These are phyloP conservation scores for Aleurites moluccanus DNA, from an alignment of 441 rosid genomes.

Conservation along the genomic window DNA sequence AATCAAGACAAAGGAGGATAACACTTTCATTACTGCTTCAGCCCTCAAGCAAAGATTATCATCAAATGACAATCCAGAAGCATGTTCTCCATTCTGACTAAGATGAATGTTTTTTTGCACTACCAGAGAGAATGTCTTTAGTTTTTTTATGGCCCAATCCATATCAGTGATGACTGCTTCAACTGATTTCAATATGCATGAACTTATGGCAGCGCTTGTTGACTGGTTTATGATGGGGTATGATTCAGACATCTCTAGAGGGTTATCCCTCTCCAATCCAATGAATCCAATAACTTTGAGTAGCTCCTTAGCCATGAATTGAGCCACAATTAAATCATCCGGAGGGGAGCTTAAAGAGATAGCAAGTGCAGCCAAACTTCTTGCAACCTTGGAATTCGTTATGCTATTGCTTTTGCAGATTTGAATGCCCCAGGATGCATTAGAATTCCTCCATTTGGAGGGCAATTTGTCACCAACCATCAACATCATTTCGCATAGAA, in stretches of 20 bases:
- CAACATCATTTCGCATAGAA: slow-evolving; percentile 54
- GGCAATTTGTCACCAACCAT: slow-evolving; percentile 53
- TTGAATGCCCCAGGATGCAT: slow-evolving; percentile 58
- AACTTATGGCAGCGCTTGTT: slow-evolving; percentile 43
- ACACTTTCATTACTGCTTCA: slow-evolving; percentile 53
- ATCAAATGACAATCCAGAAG: slow-evolving; percentile 42
- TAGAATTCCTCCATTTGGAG: slow-evolving; percentile 49
- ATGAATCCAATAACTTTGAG: slow-evolving; percentile 42
- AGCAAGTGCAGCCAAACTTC: slow-evolving; percentile 50
- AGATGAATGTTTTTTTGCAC: slow-evolving; percentile 39
- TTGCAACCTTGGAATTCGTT: slow-evolving; percentile 47
- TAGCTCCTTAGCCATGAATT: slow-evolving; percentile 52
- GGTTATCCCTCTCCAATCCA: slow-evolving; percentile 35
- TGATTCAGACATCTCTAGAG: slow-evolving; percentile 38
- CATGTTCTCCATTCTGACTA: slow-evolving; percentile 37
- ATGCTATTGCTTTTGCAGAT: slow-evolving; percentile 53
- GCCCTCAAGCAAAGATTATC: slow-evolving; percentile 58
- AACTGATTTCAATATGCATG: slow-evolving; percentile 52
- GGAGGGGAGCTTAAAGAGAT: slow-evolving; percentile 53
- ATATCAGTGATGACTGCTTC: slow-evolving; percentile 53
- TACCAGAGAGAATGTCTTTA: slow-evolving; percentile 42
- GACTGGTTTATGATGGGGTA: slow-evolving; percentile 52
- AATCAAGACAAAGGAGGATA: slow-evolving; percentile 70
- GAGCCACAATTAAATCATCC: slow-evolving; percentile 50
- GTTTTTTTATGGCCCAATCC: slow-evolving; percentile 66